Base-by-base conservation (phyloP, 2,329 filamentous ascomycete genomes). In the Pezicula radicicola region DNA sequence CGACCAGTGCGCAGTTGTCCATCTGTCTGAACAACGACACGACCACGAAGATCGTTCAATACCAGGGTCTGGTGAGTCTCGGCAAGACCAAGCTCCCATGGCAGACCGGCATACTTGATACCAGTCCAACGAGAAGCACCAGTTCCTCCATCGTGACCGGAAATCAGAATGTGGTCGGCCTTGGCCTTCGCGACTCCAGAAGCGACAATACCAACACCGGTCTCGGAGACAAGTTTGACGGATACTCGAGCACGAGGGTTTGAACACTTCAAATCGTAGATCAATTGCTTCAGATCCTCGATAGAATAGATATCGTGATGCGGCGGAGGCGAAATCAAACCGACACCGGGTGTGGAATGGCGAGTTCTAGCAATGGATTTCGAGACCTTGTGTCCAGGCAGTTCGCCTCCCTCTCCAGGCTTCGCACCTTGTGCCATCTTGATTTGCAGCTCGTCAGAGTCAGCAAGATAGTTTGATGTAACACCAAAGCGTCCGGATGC, bases 341-440 rank as follows among this genome's bases (percentile, higher is more conserved):
- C 93, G 63, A 97, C 93, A 72, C 93, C 93, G 59, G 93, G 91
- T 6, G 93, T 97, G 9, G 93, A 97, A 77, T 97, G 92, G 70
- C 93, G 88, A 52, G 93, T 97, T 63, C 90, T 88, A 52, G 91
- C 93, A 71, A 97, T 97, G 6, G 91, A 89, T 66, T 89, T 89
- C 55, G 92, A 94, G 27, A 97, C 93, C 76, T 97, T 97, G 79
- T 97, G 91, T 39, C 93, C 93, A 46, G 93, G 93, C 66, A 97
- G 83, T 73, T 97, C 93, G 81, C 93, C 93, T 77, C 93, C 93
- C 73, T 97, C 93, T 72, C 93, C 93, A 51, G 93, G 93, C 81
- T 97, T 97, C 57, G 93, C 93, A 69, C 93, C 93, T 74, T 97
- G 93, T 9, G 93, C 93, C 93, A 97, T 97, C 83, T 97, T 97